phyloP scores from a whole-genome alignment of 768 basidiomycete genomes.

The Gymnopilus dilepis region DNA sequence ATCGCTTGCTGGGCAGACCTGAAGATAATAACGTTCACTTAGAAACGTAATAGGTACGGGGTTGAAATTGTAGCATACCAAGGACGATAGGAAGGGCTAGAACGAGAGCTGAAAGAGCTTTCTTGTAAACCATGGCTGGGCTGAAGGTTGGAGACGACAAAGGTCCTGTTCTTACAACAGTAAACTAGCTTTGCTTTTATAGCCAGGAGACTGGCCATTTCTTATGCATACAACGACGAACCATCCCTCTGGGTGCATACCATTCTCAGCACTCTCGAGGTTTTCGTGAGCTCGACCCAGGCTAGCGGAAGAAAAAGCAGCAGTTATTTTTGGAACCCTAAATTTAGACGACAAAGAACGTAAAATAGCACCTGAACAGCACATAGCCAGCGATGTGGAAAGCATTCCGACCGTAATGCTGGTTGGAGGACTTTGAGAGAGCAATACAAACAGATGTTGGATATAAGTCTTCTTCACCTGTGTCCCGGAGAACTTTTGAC shows the following conservation, averaged over 20 bases:
- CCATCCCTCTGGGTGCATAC: neutral
- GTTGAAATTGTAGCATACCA: neutral
- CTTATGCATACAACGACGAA: neutral
- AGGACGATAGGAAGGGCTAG: neutral
- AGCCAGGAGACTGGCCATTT: neutral
- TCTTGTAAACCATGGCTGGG: neutral
- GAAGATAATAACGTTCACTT: neutral
- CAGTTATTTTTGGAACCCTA: neutral
- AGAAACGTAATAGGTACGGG: no score
- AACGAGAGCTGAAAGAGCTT: constrained; percentile 1
- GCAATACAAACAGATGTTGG: no score
- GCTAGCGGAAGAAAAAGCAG: neutral
- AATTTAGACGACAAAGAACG: no score
- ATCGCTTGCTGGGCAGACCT: constrained; percentile 1
- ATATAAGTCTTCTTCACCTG: no score
- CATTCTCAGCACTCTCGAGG: neutral
- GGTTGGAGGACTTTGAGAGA: no score
- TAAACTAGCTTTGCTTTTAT: neutral
- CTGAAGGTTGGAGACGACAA: neutral
- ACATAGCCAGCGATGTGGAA: no score
- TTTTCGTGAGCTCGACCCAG: neutral
- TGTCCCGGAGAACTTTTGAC: no score
- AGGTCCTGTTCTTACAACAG: neutral
- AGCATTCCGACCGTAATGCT: no score
- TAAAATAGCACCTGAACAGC: no score